phyloP scores from a whole-genome alignment of 257 asterid genomes.

The Solanum piurae region DNA sequence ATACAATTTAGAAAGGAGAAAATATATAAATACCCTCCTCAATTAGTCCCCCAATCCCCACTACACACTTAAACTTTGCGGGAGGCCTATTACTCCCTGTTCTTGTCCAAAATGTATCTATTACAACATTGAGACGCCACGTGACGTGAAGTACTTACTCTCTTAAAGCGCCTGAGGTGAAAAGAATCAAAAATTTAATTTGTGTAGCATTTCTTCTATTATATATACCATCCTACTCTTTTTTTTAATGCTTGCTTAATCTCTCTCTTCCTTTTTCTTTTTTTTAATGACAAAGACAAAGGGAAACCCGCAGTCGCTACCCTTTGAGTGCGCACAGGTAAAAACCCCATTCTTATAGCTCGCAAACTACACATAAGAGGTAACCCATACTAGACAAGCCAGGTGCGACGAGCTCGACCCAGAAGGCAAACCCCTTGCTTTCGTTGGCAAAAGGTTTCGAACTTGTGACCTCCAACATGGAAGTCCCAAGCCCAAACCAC shows the following conservation, averaged over 20 bases:
- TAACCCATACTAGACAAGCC: not conserved
- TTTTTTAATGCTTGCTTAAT: not conserved
- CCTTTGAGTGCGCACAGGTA: not conserved
- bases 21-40: not conserved
- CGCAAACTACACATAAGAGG: not conserved
- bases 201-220: not conserved
- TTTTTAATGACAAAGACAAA: too few relatives aligned
- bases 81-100: not conserved
- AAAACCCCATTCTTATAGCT: not conserved
- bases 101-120: not conserved
- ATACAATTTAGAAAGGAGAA: not conserved
- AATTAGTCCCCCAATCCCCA: not conserved
- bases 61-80: not conserved
- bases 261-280: not conserved
- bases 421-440: not conserved
- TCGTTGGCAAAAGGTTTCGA: not conserved
- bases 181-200: not conserved
- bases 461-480: not conserved
- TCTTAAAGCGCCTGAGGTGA: not conserved
- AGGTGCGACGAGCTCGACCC: not conserved
- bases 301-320: not conserved
- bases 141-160: not conserved
- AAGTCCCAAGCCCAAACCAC: not conserved
- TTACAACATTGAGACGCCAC: not conserved
- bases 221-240: not conserved